Evolutionary conservation across 1,139 yeast species (phyloP), one percentile per base, ranked within the genome.

Genomic region (Insectozyma bohioensis): DNA sequence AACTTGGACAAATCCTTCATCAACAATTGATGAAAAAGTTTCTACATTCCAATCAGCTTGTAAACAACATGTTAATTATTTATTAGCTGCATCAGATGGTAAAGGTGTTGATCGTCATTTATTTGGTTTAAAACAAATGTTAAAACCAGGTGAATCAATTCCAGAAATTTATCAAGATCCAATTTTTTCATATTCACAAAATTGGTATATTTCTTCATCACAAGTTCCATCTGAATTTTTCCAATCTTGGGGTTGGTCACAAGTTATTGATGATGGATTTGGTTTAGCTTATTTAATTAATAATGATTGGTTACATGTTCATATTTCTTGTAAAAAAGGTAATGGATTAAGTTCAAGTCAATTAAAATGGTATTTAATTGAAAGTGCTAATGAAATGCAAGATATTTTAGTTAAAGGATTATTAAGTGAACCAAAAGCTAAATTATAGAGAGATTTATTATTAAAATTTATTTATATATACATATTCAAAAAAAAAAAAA

Each of bases 211-310:
- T 37, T 85, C 95, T 11, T 78, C 95, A 5, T 87, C 97, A 3
- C 97, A 92, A 63, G 72, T 92, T 47, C 85, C 95, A 10, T 83
- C 95, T 8, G 95, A 87, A 56, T 72, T 68, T 61, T 86, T 87
- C 65, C 88, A 87, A 58, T 92, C 95, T 35, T 92, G 92, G 75
- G 98, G 98, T 32, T 92, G 90, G 88, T 81, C 96, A 15, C 95
- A 94, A 59, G 97, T 92, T 35, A 80, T 85, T 49, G 96, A 92
- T 54, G 86, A 84, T 42, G 98, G 98, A 10, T 82, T 85, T 51
- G 98, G 97, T 5, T 73, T 86, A 45, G 97, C 96, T 14, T 92
- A 92, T 67, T 86, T 88, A 85, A 75, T 90, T 54, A 88, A 86
- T 67, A 78, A 78, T 42, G 85, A 88, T 51, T 83, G 87, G 79